A percentile compares a stretch with the other conserved stretches of the same genome.
Conservation (phyloP, 1,139 yeast species). For the Pichia sp. region DNA sequence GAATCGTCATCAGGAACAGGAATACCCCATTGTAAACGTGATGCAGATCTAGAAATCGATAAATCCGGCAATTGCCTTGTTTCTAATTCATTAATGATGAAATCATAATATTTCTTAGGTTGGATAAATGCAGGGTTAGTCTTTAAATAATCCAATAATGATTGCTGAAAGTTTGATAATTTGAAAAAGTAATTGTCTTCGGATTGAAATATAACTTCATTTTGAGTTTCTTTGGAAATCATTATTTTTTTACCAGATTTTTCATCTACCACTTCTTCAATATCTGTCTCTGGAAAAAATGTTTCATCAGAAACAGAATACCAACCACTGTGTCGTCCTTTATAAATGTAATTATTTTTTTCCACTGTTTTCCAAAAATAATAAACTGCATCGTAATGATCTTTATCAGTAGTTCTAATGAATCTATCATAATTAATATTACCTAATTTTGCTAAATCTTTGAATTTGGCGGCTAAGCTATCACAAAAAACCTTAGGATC, state of each 20-base stretch:
- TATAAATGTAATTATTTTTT: slow-evolving; percentile 62
- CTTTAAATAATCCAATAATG: slow-evolving; percentile 44
- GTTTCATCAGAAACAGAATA: slow-evolving; percentile 93
- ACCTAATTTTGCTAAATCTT: slow-evolving; percentile 49
- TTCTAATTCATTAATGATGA: slow-evolving; percentile 53
- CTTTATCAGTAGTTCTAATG: slow-evolving; percentile 83
- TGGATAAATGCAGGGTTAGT: slow-evolving; percentile 51
- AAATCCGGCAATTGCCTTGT: slow-evolving; percentile 51
- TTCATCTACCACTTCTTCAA: slow-evolving; percentile 41
- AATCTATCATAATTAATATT: slow-evolving; percentile 65
- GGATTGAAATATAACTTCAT: slow-evolving; percentile 65
- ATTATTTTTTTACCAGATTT: slow-evolving; percentile 33
- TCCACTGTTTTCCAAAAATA: slow-evolving; percentile 62
- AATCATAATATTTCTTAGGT: slow-evolving; percentile 54
- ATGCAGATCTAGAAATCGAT: slow-evolving; percentile 76
- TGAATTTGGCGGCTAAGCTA: slow-evolving; percentile 57
- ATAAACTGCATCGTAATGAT: slow-evolving; percentile 62
- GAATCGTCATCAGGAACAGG: slow-evolving; percentile 74
- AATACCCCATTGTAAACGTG: slow-evolving; percentile 84
- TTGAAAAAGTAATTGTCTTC: slow-evolving; percentile 87
- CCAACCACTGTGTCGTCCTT: slow-evolving; percentile 90
- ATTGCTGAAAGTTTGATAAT: slow-evolving; percentile 52
- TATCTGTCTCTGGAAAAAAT: slow-evolving; percentile 79
- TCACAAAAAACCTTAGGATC: slow-evolving; percentile 71
- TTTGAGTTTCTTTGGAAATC: slow-evolving; percentile 69